A percentile compares a stretch with the other conserved stretches of the same genome.
These are phyloP conservation scores for Trichoderma virens DNA, from an alignment of 495 filamentous ascomycete species.

Conservation along the genomic window DNA sequence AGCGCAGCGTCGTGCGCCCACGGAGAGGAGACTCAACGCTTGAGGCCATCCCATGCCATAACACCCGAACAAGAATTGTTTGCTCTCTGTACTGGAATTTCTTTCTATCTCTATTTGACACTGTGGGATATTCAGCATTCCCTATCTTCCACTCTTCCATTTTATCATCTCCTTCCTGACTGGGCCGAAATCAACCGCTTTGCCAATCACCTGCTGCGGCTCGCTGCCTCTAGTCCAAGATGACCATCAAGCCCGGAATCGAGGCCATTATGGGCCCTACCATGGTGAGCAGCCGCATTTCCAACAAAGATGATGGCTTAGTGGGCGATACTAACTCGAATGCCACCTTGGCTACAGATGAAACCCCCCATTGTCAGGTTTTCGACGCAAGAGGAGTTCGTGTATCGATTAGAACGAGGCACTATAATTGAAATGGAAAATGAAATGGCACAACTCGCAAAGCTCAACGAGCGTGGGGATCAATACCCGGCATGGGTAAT, in stretches of 20 bases:
- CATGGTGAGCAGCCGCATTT: not conserved
- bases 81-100: not conserved
- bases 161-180: not conserved
- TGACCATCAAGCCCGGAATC: not conserved
- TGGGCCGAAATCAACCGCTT: not conserved
- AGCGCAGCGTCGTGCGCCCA: no score
- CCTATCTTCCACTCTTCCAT: not conserved
- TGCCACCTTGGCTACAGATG: not conserved
- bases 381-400: not conserved
- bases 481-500: not conserved
- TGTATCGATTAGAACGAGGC: not conserved
- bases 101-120: not conserved
- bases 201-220: not conserved
- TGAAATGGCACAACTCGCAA: not conserved
- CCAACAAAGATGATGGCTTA: not conserved
- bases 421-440: constrained; percentile 8
- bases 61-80: not conserved
- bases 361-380: not conserved
- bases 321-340: not conserved
- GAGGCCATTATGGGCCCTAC: not conserved
- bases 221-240: not conserved
- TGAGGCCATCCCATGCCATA: not conserved
- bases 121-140: not conserved
- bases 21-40: no score
- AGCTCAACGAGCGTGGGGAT: not conserved